These are phyloP conservation scores for Dendrobium nobile DNA, from an alignment of 106 monocot genomes.

Conservation along the genomic window DNA sequence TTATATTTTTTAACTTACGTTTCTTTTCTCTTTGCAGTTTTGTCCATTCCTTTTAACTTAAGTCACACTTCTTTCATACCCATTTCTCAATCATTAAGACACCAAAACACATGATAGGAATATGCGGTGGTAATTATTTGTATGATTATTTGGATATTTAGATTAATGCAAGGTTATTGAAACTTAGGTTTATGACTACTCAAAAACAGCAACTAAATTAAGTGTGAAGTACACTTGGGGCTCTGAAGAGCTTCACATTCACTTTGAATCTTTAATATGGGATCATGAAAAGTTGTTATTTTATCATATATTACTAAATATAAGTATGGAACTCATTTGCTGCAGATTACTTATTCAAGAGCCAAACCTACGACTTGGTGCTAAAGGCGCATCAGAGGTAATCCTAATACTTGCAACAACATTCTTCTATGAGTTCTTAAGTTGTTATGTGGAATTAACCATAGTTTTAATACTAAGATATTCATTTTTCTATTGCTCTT, in stretches of 20 bases:
- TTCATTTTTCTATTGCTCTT: constrained; percentile 11
- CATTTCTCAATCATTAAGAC: not conserved
- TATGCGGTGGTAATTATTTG: not conserved
- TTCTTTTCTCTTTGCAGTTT: not conserved
- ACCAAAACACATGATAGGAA: not conserved
- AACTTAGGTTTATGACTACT: not conserved
- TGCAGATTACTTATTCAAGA: constrained; percentile 53
- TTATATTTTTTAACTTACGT: too few relatives aligned
- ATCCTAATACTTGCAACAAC: not conserved
- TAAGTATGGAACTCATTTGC: not conserved
- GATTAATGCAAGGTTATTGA: not conserved
- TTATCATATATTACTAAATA: not conserved
- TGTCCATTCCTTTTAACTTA: not conserved
- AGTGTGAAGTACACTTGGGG: not conserved
- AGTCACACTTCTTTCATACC: not conserved
- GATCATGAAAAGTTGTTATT: not conserved
- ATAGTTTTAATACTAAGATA: not conserved
- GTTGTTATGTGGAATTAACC: not conserved
- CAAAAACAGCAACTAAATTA: not conserved
- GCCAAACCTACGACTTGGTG: constrained; percentile 40
- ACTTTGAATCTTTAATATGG: not conserved
- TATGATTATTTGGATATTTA: not conserved
- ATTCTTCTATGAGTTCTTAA: not conserved
- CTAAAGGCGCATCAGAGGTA: constrained; percentile 64
- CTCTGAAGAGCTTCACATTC: not conserved